These are phyloP conservation scores for Botrytis deweyae DNA, from an alignment of 2,329 filamentous ascomycete species.

Conservation along the genomic window DNA sequence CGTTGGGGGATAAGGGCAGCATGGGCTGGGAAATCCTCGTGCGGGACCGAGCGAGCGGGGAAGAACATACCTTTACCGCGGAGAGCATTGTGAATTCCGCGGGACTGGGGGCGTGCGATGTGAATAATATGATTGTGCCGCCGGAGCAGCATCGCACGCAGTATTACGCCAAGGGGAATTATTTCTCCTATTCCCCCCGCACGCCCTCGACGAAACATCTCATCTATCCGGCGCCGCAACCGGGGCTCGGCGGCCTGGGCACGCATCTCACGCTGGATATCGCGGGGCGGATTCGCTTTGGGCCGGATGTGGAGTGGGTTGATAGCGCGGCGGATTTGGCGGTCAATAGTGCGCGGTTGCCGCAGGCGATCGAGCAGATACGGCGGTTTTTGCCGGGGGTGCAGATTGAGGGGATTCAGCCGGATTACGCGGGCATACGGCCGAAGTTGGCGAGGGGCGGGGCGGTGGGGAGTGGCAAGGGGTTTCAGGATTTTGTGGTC, in stretches of 20 bases:
- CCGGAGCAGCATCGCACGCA: conserved; percentile 55
- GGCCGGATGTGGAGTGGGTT: conserved; percentile 95
- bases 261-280: conserved; percentile 94
- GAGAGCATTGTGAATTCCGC: conserved; percentile 83
- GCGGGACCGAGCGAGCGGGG: conserved; percentile 47
- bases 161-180: conserved; percentile 91
- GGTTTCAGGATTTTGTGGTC: conserved; percentile 84
- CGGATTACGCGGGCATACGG: conserved; percentile 90
- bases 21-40: conserved; percentile 69
- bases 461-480: conserved; percentile 61
- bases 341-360: conserved; percentile 62
- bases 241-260: conserved; percentile 80
- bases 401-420: conserved; percentile 60
- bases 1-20: conserved; percentile 44
- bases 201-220: conserved; percentile 67
- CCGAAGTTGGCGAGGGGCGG: conserved; percentile 70
- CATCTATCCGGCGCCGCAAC: conserved; percentile 82
- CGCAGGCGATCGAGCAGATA: conserved; percentile 71
- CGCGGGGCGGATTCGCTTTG: conserved; percentile 80
- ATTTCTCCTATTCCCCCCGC: conserved; percentile 78
- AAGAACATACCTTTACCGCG: conserved; percentile 61
- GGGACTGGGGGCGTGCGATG: conserved; percentile 70
- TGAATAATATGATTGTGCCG: conserved; percentile 81
- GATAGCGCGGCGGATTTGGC: conserved; percentile 66
- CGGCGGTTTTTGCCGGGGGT: conserved; percentile 74